Evolutionary conservation across 345 rosid species (phyloP).

Genomic region (Draba incana): DNA sequence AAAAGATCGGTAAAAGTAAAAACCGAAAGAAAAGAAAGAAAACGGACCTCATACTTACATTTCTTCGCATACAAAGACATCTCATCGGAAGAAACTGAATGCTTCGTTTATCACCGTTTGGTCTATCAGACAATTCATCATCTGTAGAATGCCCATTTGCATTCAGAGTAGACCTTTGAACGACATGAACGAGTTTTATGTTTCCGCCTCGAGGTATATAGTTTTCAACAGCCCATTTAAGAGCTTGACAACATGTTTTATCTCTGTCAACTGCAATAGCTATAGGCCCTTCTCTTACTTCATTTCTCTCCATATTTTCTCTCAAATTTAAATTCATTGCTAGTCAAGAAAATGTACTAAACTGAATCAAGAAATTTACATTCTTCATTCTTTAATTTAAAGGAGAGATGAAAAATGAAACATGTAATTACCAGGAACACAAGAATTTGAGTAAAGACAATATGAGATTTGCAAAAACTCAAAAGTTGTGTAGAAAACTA

Average conservation of each 20-base stretch:
- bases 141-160: constrained; percentile 18
- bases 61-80: constrained; percentile 60
- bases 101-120: constrained; percentile 21
- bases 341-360: constrained; percentile 9
- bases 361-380: neutral
- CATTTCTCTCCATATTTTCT: constrained; percentile 37
- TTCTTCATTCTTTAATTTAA: neutral
- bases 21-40: neutral
- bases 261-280: constrained; percentile 55
- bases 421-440: neutral
- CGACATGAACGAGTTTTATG: constrained; percentile 66
- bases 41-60: constrained; percentile 42
- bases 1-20: neutral
- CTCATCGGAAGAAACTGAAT: constrained; percentile 57
- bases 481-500: constrained; percentile 1
- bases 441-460: constrained; percentile 17
- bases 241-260: constrained; percentile 50
- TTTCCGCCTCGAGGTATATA: constrained; percentile 44
- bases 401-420: neutral
- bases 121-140: constrained; percentile 37
- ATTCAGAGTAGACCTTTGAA: constrained; percentile 36
- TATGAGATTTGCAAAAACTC: constrained; percentile 29
- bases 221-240: constrained; percentile 60
- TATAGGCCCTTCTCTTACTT: constrained; percentile 37
- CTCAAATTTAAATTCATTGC: constrained; percentile 34